Conservation (phyloP, 73 alveolate genomes). For the Tetrahymena elliotti region DNA sequence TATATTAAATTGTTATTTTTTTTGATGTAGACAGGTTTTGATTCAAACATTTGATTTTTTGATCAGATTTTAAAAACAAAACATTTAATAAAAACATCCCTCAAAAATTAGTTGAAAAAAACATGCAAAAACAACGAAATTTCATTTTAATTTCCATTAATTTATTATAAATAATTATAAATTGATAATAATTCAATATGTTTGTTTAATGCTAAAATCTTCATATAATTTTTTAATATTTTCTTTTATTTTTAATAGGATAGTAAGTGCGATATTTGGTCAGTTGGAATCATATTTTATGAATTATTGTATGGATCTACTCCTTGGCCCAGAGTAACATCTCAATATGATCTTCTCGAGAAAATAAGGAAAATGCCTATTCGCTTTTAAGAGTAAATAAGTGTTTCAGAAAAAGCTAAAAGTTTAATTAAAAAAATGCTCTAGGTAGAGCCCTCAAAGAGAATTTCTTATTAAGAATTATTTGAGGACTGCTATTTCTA, state of each 20-base stretch:
- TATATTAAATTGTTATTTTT: not conserved
- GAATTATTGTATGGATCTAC: not conserved
- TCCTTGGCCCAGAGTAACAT: not conserved
- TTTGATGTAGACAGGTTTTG: not conserved
- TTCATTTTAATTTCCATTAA: no score
- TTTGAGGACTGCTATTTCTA: not conserved
- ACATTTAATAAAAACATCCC: not conserved
- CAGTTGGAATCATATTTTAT: not conserved
- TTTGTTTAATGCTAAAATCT: no score
- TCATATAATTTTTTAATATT: not conserved
- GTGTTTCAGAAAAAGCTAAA: not conserved
- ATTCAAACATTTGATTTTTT: not conserved
- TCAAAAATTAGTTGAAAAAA: not conserved
- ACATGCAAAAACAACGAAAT: not conserved
- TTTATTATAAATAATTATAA: no score
- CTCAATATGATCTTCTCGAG: not conserved
- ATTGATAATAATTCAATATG: no score
- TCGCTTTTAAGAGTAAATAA: not conserved
- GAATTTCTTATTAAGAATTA: not conserved
- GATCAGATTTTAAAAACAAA: not conserved
- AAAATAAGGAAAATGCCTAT: not conserved
- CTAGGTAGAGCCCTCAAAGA: not conserved
- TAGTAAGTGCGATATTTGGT: not conserved
- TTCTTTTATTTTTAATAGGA: not conserved
- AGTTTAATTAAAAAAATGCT: not conserved